Conservation (phyloP, 495 filamentous ascomycete genomes). For the Xylaria scruposa region DNA sequence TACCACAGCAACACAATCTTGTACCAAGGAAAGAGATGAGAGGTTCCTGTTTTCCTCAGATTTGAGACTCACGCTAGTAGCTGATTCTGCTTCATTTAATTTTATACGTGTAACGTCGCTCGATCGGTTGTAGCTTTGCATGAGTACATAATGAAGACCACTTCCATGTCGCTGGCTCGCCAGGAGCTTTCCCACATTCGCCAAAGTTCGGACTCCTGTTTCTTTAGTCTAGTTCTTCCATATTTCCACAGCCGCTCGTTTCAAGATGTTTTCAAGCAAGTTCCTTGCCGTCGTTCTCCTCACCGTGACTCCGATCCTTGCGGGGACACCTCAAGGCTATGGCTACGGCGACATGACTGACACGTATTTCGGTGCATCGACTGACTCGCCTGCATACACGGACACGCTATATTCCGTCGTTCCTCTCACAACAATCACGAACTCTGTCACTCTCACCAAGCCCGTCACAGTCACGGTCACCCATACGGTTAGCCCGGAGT, state of each 20-base stretch:
- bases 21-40: not conserved
- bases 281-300: not conserved
- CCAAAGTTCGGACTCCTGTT: no score
- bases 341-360: slow-evolving; percentile 24
- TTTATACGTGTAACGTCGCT: not conserved
- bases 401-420: not conserved
- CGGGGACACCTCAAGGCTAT: slow-evolving; percentile 13
- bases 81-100: not conserved
- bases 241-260: slow-evolving; percentile 10
- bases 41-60: not conserved
- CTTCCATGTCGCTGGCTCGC: not conserved
- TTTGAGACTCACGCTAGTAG: not conserved
- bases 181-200: not conserved
- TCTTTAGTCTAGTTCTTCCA: not conserved
- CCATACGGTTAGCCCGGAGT: slow-evolving; percentile 8
- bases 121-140: not conserved
- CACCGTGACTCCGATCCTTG: slow-evolving; percentile 4
- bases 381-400: not conserved
- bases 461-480: slow-evolving; percentile 11
- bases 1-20: not conserved
- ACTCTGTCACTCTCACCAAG: slow-evolving; percentile 21
- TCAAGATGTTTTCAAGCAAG: slow-evolving; percentile 7
- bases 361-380: not conserved
- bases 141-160: slow-evolving; percentile 9
- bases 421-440: slow-evolving; percentile 9